Percentiles rank a stretch among this genome's conserved stretches.
These are phyloP conservation scores for Pythium sp. DNA, from an alignment of 352 stramenopile species.

Conservation along the genomic window DNA sequence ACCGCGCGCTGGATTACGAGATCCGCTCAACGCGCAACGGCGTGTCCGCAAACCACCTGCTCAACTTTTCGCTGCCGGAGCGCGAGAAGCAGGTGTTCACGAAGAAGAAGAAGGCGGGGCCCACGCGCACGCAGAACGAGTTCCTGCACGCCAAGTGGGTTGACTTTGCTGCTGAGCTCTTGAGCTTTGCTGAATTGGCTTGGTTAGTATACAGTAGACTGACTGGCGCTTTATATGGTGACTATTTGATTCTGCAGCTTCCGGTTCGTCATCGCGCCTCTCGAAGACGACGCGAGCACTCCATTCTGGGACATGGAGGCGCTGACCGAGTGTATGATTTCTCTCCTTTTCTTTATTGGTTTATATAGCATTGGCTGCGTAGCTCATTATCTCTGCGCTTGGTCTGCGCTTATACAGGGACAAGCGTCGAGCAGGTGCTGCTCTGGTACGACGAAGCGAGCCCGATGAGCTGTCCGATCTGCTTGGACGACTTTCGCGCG, in stretches of 20 bases:
- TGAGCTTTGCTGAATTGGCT: background rate
- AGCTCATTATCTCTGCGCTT: background rate
- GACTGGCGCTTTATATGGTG: background rate
- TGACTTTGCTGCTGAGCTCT: background rate
- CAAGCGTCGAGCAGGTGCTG: conserved; percentile 79
- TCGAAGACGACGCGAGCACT: conserved; percentile 39
- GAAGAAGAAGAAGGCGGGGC: conserved; percentile 58
- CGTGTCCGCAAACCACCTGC: conserved; percentile 77
- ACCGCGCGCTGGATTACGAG: conserved; percentile 53
- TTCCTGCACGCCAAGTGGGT: conserved; percentile 85
- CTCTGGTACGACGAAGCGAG: conserved; percentile 69
- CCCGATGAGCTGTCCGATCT: conserved; percentile 71
- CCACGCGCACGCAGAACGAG: conserved; percentile 72
- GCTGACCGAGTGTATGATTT: conserved; percentile 71
- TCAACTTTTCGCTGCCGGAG: conserved; percentile 82
- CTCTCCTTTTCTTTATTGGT: background rate
- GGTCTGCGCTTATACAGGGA: conserved; percentile 41
- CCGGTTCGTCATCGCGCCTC: conserved; percentile 74
- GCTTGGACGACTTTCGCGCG: conserved; percentile 68
- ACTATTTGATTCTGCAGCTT: conserved; percentile 42
- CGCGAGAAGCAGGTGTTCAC: conserved; percentile 46
- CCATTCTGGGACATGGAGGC: conserved; percentile 72
- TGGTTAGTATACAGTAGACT: background rate
- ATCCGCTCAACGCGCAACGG: conserved; percentile 59
- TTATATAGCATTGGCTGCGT: background rate